Percentiles rank a stretch among this genome's conserved stretches.
These are phyloP conservation scores for Suillus ampliporus DNA, from an alignment of 768 basidiomycete species.

Conservation along the genomic window DNA sequence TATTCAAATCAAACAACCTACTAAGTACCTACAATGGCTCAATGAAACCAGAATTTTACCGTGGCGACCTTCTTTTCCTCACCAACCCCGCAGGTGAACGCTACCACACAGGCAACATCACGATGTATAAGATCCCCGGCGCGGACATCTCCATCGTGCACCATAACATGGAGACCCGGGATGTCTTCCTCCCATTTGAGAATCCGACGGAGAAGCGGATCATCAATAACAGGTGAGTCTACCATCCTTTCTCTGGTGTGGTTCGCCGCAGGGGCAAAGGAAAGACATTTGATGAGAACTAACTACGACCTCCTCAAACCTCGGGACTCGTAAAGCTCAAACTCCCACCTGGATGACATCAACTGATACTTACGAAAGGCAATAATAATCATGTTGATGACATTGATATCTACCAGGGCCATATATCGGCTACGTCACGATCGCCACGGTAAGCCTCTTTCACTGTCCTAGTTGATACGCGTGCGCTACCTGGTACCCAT, in stretches of 20 bases:
- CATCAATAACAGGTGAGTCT: constrained; percentile 30
- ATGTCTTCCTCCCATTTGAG: constrained; percentile 49
- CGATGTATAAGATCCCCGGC: constrained; percentile 95
- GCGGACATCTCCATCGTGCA: constrained; percentile 96
- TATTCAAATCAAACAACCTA: too few species aligned
- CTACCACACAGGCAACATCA: constrained; percentile 93
- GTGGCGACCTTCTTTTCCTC: constrained; percentile 95
- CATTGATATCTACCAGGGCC: constrained; percentile 90
- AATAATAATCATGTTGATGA: constrained; percentile 95
- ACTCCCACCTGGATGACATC: constrained; percentile 47
- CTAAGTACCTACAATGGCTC: constrained; percentile 64
- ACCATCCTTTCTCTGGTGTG: neutral
- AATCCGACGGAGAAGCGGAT: constrained; percentile 29
- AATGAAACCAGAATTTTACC: constrained; percentile 95
- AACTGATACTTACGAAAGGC: constrained; percentile 91
- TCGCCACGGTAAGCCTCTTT: constrained; percentile 75
- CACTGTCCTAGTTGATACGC: constrained; percentile 6
- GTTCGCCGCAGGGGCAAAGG: neutral
- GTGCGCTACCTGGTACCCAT: too few species aligned
- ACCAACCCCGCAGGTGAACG: constrained; percentile 77
- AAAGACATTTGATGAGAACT: neutral
- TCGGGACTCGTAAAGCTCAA: constrained; percentile 14
- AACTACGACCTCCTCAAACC: neutral
- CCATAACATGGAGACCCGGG: constrained; percentile 90
- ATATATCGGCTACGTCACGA: constrained; percentile 95